Percentiles rank a stretch among this genome's conserved stretches.
phyloP scores from a whole-genome alignment of 139 green algal species.

The Chlamydomonas incerta region DNA sequence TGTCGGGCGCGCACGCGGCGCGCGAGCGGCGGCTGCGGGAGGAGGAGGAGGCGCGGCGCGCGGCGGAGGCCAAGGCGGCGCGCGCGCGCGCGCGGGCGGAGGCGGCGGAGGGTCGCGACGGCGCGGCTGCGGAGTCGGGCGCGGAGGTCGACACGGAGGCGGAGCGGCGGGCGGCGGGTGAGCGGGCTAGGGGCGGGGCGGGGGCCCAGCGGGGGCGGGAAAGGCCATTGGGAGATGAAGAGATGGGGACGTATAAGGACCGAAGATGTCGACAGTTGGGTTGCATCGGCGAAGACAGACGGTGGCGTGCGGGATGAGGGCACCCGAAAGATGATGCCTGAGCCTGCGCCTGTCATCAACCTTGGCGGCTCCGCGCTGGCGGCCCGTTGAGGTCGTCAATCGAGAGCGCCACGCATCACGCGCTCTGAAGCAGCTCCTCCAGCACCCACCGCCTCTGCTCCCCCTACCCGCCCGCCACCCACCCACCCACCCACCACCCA shows the following conservation, averaged over 20 bases:
- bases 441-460: too few relatives aligned
- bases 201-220: background rate
- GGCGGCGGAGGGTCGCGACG: background rate
- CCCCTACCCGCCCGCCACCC: background rate
- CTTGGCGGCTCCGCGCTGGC: too few relatives aligned
- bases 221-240: background rate
- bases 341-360: too few relatives aligned
- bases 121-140: too few relatives aligned
- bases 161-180: constrained; percentile 2
- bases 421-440: too few relatives aligned
- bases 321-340: too few relatives aligned
- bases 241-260: too few relatives aligned
- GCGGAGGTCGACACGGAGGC: background rate
- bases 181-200: background rate
- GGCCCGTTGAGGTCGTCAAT: too few relatives aligned
- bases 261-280: too few relatives aligned
- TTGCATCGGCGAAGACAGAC: too few relatives aligned
- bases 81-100: background rate
- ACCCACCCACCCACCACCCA: background rate
- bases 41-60: constrained; percentile 18
- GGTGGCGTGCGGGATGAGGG: too few relatives aligned
- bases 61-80: constrained; percentile 7
- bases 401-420: too few relatives aligned
- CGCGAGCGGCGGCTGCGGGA: constrained; percentile 10
- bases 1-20: constrained; percentile 15